Evolutionary conservation across 495 filamentous ascomycete species (phyloP), one percentile per base, ranked within the genome.

Genomic region (Penicillium salamii): DNA sequence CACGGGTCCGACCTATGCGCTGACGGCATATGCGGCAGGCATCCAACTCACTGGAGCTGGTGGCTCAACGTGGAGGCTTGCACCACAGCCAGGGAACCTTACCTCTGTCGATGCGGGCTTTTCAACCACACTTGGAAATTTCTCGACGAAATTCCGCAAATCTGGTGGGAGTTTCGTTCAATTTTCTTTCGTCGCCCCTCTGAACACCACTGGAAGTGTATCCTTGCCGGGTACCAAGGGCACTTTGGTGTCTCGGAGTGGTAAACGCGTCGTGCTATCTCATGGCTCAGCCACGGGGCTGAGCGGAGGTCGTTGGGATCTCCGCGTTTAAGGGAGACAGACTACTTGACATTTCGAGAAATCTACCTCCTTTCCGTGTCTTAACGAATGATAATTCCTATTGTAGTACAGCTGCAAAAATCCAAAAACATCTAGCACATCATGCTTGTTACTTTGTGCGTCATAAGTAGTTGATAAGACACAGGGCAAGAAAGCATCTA

Each of bases 1-100:
- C 0, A 75, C 77, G 2, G 79, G 79, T 0, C 81, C 82, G 12
- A 82, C 79, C 8, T 66, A 64, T 13, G 71, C 71, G 1, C 61
- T 86, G 7, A 76, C 63, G 1, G 57, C 63, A 18, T 70, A 75
- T 37, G 66, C 80, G 0, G 63, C 76, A 0, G 82, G 81, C 1
- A 72, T 86, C 33, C 65, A 73, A 40, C 42, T 82, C 2, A 50
- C 62, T 7, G 61, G 47, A 4, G 66, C 75, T 0, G 70, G 62
- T 0, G 80, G 80, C 1, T 50, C 46, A 37, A 72, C 52, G 8
- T 83, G 78, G 77, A 23, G 42, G 11, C 70, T 83, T 24, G 63
- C 62, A 24, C 79, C 80, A 14, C 55, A 62, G 36, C 60, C 77
- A 17, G 77, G 76, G 0, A 63, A 72, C 62, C 54, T 83, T 26